Conservation (phyloP, 306 rosid genomes). For the Trifolium fragiferum region DNA sequence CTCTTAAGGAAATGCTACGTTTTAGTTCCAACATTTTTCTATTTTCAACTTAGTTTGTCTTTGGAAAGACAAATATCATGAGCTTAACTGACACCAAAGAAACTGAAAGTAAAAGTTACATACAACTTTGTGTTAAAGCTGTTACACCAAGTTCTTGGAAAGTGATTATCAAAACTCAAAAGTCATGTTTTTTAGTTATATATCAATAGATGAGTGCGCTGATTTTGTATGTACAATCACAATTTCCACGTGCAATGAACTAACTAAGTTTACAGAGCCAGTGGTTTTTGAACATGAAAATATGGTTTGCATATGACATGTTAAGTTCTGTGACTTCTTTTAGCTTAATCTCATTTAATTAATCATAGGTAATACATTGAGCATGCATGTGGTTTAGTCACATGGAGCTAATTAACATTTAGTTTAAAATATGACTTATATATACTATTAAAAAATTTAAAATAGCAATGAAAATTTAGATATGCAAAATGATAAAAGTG, state of each 20-base stretch:
- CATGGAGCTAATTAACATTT: conserved; percentile 26
- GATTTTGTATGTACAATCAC: conserved; percentile 37
- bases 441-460: too few species aligned
- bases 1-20: conserved; percentile 7
- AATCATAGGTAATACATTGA: conserved; percentile 14
- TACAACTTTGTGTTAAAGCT: conserved; percentile 41
- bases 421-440: not conserved
- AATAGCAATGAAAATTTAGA: not conserved
- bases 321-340: conserved; percentile 26
- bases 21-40: not conserved
- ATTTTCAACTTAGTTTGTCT: conserved; percentile 4
- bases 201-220: conserved; percentile 29
- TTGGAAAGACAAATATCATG: conserved; percentile 1
- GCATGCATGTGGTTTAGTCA: conserved; percentile 45
- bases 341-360: conserved; percentile 34
- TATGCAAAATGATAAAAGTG: too few species aligned
- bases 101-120: conserved; percentile 39
- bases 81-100: conserved; percentile 1
- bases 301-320: conserved; percentile 11
- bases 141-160: conserved; percentile 41
- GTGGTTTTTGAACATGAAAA: conserved; percentile 17
- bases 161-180: conserved; percentile 9
- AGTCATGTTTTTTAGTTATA: conserved; percentile 20
- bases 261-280: conserved; percentile 28
- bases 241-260: conserved; percentile 55